Evolutionary conservation across 2,329 filamentous ascomycete species (phyloP).

Genomic region (Verticillium alfalfae): DNA sequence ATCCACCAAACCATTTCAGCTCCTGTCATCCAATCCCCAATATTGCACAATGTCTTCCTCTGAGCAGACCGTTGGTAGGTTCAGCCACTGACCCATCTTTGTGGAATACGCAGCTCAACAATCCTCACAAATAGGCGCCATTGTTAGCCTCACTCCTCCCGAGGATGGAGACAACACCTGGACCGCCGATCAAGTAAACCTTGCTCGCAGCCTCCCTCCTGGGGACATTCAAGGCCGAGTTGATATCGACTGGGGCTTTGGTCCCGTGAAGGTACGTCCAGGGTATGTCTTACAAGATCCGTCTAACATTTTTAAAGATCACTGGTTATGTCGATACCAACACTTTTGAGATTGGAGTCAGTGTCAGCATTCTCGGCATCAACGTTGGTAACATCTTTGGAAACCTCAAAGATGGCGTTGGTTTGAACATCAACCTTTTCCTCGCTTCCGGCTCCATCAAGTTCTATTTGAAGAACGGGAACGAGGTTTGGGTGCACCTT

Average conservation of each 20-base stretch:
- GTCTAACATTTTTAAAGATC: background rate
- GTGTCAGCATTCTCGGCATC: background rate
- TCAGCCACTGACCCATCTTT: background rate
- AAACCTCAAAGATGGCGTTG: conserved; percentile 6
- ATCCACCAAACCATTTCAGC: no score
- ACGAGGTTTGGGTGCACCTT: conserved; percentile 5
- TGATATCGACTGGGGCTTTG: background rate
- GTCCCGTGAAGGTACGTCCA: background rate
- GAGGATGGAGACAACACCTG: background rate
- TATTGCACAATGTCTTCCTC: background rate
- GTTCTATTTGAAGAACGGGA: conserved; percentile 7
- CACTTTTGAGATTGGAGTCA: background rate
- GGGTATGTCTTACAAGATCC: background rate
- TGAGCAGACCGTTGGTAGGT: background rate
- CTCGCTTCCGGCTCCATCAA: conserved; percentile 1
- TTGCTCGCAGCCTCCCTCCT: background rate
- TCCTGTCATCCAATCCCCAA: background rate
- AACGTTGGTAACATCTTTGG: conserved; percentile 4
- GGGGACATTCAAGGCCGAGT: background rate
- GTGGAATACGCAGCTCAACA: background rate
- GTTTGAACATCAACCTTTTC: conserved; percentile 1
- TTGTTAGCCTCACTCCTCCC: background rate
- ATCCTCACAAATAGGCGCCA: background rate
- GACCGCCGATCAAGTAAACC: background rate
- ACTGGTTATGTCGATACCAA: conserved; percentile 3